phyloP scores from a whole-genome alignment of 306 rosid genomes.

The Cucurbita argyrosperma region DNA sequence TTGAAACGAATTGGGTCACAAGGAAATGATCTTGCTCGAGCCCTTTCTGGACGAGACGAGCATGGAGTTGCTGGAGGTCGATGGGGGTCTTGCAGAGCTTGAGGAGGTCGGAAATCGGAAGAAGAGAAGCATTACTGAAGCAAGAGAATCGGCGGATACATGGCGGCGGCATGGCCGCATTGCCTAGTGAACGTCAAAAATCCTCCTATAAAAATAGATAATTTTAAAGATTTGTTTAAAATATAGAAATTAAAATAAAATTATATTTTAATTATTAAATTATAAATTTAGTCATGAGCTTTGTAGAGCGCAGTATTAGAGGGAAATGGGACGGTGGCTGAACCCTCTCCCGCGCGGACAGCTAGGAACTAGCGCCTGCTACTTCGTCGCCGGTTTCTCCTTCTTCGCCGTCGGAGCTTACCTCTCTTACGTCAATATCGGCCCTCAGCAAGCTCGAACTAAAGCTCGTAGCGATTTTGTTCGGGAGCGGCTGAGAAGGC shows the following conservation, averaged over 20 bases:
- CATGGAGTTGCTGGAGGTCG: conserved; percentile 52
- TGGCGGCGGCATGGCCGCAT: neutral
- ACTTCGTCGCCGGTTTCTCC: conserved; percentile 18
- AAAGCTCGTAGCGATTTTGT: conserved; percentile 29
- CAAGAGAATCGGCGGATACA: neutral
- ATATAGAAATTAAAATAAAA: too few species aligned
- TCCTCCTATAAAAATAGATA: too few species aligned
- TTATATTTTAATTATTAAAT: too few species aligned
- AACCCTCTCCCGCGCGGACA: conserved; percentile 25
- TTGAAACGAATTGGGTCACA: conserved; percentile 34
- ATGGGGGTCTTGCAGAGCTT: conserved; percentile 28
- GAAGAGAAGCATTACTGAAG: neutral
- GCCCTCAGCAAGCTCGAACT: conserved; percentile 30
- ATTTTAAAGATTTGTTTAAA: too few species aligned
- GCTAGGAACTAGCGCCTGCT: conserved; percentile 12
- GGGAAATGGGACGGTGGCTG: conserved; percentile 21
- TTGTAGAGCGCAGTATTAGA: neutral
- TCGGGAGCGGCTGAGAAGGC: conserved; percentile 21
- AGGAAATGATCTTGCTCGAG: conserved; percentile 57
- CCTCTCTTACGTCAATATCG: conserved; percentile 23
- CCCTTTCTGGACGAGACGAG: conserved; percentile 41
- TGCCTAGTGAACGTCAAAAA: too few species aligned
- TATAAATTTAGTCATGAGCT: too few species aligned
- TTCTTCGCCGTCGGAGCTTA: conserved; percentile 24
- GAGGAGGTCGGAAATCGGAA: conserved; percentile 20